Conservation (phyloP, 768 basidiomycete species). For the Ramaria sp. region DNA sequence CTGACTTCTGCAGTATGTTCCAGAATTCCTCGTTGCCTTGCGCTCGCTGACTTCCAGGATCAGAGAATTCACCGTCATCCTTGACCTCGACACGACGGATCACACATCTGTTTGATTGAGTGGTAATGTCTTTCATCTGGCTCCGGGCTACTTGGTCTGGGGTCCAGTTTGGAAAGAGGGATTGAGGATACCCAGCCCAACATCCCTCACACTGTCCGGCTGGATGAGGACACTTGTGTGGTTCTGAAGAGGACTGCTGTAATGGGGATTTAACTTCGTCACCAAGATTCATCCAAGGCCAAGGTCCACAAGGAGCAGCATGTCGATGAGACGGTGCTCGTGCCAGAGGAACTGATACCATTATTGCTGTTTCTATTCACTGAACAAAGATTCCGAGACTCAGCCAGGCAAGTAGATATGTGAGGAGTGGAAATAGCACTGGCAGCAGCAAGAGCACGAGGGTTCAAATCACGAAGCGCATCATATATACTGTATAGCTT, state of each 20-base stretch:
- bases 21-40: conserved; percentile 26
- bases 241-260: not conserved
- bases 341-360: conserved; percentile 9
- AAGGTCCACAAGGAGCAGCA: conserved; percentile 31
- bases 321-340: conserved; percentile 20
- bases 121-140: conserved; percentile 18
- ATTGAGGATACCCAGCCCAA: conserved; percentile 39
- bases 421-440: too few species aligned
- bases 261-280: conserved; percentile 8
- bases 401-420: not conserved
- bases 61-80: conserved; percentile 12
- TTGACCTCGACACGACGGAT: conserved; percentile 11
- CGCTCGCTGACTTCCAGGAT: not conserved
- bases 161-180: conserved; percentile 48
- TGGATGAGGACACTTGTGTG: not conserved
- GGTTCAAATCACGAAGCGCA: too few species aligned
- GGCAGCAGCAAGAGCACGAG: too few species aligned
- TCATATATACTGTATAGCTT: too few species aligned
- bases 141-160: conserved; percentile 28
- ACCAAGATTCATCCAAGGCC: conserved; percentile 30
- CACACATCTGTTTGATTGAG: conserved; percentile 13
- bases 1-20: conserved; percentile 17
- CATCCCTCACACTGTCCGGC: not conserved
- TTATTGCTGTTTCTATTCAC: not conserved
- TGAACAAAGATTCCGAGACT: not conserved